A percentile compares a stretch with the other conserved stretches of the same genome.
Evolutionary conservation across 1,139 yeast genomes (phyloP).

Genomic region (Saccharomyces pastorianus): DNA sequence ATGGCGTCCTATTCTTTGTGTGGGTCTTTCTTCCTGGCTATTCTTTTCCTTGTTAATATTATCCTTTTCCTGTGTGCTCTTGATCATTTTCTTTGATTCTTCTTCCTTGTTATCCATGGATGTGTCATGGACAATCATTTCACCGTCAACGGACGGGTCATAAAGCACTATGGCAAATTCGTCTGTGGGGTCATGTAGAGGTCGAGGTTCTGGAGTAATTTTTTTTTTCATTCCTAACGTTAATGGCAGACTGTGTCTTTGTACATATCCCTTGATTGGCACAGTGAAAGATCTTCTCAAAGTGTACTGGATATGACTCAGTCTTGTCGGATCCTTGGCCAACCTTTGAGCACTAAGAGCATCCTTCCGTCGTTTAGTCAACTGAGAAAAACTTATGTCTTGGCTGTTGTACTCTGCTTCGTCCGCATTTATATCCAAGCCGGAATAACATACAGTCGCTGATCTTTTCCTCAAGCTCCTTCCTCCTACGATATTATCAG

Average conservation of each 20-base stretch:
- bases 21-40: conserved; percentile 5
- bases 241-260: conserved; percentile 44
- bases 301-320: conserved; percentile 34
- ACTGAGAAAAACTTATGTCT: conserved; percentile 5
- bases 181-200: conserved; percentile 86
- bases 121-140: conserved; percentile 27
- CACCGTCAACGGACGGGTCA: conserved; percentile 76
- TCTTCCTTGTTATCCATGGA: conserved; percentile 17
- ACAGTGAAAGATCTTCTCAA: conserved; percentile 41
- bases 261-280: conserved; percentile 40
- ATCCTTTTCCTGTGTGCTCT: conserved; percentile 16
- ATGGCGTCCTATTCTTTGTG: conserved; percentile 9
- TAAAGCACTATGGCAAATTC: conserved; percentile 91
- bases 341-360: conserved; percentile 46
- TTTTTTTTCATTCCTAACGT: conserved; percentile 78
- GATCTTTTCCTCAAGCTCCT: conserved; percentile 35
- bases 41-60: conserved; percentile 16
- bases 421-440: conserved; percentile 35
- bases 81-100: conserved; percentile 9
- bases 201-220: conserved; percentile 68
- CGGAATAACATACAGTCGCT: conserved; percentile 17
- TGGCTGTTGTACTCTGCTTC: conserved; percentile 35
- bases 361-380: conserved; percentile 31
- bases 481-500: conserved; percentile 33
- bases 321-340: conserved; percentile 27